Conservation (phyloP, 176 grass and related monocot genomes). For the Elymus sibiricus region DNA sequence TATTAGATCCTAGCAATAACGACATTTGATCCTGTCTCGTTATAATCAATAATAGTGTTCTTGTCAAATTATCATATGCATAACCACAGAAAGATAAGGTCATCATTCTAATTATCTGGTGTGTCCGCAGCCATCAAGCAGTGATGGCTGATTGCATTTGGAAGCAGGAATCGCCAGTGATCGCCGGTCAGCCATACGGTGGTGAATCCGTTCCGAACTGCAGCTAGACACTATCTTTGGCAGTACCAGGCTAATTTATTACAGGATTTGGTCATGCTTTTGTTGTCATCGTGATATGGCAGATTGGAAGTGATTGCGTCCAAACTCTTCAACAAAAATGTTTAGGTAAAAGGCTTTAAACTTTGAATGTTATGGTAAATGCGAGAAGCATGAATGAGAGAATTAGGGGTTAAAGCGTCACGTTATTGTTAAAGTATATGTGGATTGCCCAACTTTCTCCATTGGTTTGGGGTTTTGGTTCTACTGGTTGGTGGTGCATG, state of each 20-base stretch:
- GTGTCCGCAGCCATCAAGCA: not conserved
- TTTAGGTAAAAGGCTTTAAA: not conserved
- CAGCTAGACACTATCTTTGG: not conserved
- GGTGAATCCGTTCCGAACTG: not conserved
- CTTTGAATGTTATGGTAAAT: not conserved
- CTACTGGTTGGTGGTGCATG: too few species aligned
- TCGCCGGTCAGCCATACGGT: too few species aligned
- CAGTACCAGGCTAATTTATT: slow-evolving; percentile 9
- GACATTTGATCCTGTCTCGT: not conserved
- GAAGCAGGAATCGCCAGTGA: not conserved
- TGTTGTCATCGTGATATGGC: not conserved
- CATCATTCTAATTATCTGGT: slow-evolving; percentile 7
- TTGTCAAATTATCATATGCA: not conserved
- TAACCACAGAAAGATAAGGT: not conserved
- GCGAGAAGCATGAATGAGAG: not conserved
- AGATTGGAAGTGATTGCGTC: not conserved
- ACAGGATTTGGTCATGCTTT: not conserved
- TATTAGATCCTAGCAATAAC: slow-evolving; percentile 12
- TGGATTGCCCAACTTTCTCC: too few species aligned
- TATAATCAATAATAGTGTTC: not conserved
- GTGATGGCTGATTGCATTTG: not conserved
- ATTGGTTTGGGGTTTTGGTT: too few species aligned
- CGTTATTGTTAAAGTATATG: too few species aligned
- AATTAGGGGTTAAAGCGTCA: not conserved
- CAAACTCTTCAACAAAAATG: not conserved